phyloP scores from a whole-genome alignment of 345 rosid genomes.

The Gossypium turneri region DNA sequence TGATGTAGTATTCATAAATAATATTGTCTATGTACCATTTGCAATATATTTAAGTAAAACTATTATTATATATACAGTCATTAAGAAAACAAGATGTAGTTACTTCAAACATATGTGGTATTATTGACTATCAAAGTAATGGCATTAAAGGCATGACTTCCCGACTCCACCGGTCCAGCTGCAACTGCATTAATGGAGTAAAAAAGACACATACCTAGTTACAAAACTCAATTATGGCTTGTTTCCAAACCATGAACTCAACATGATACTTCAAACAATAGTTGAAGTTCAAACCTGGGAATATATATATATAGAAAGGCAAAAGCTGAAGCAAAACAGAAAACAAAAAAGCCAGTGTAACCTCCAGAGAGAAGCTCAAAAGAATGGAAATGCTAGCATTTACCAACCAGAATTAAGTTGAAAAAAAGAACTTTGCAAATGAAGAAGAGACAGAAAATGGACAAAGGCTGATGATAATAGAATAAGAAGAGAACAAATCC shows the following conservation, averaged over 20 bases:
- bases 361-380: slow-evolving; percentile 22
- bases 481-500: slow-evolving; percentile 25
- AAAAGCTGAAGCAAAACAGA: slow-evolving; percentile 8
- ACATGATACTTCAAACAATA: background rate
- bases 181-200: slow-evolving; percentile 1
- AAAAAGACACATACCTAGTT: background rate
- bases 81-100: background rate
- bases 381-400: slow-evolving; percentile 4
- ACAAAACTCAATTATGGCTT: background rate
- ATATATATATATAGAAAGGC: background rate
- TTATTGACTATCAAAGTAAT: background rate
- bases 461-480: slow-evolving; percentile 18
- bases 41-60: no score
- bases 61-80: no score
- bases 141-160: background rate
- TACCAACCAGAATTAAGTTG: background rate
- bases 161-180: background rate
- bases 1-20: no score
- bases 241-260: background rate
- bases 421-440: background rate
- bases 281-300: slow-evolving; percentile 1
- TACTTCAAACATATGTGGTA: background rate
- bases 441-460: slow-evolving; percentile 18
- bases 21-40: no score
- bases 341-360: background rate